Base-by-base conservation (phyloP, 305 asterid species). In the Fraxinus greggii region DNA sequence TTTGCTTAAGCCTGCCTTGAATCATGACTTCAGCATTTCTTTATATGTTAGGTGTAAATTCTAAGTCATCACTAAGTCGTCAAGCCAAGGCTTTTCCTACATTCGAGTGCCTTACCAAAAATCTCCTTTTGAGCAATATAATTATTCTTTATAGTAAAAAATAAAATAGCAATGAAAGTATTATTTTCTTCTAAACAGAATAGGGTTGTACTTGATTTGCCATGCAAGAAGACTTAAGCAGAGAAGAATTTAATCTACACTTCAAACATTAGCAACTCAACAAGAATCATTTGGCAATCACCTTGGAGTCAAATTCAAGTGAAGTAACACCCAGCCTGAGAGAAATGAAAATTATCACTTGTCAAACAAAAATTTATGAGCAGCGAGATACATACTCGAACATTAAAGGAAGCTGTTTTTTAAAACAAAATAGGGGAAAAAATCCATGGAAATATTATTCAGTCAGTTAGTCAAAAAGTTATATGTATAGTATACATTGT, bases 241-340 rank as follows among this genome's bases (percentile, higher is more conserved):
- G 2, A 84, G 80, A 84, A 75, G 19, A 81, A 28, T 65, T 69
- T n/a, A 67, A 26, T 51, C 74, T 48, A 72, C 31, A 21, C 78
- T 78, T 83, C 36, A 72, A 79, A 63, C 7, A 54, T 74, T 79
- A 45, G 74, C 8, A 80, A 76, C 48, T 78, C 70, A 79, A 82
- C 26, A 59, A 75, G 77, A 74, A 79, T 67, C 80, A 76, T 15
- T 75, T 76, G 75, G 28, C 28, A 63, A 80, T 86, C 78, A 93
- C 99, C 99, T 95, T 95, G 77, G 91, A 88, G 85, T 95, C 98
- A 88, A 94, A 94, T 82, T 95, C 97, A 87, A 94, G 82, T 29
- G 97, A 91, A 5, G 97, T 81, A 79, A 92, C 79, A n/a, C 98
- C 98, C 78, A 80, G 89, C 88, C 98, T 95, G 92, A 77, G 38